phyloP scores from a whole-genome alignment of 2,329 filamentous ascomycete species.

The Teratosphaeria destructans region DNA sequence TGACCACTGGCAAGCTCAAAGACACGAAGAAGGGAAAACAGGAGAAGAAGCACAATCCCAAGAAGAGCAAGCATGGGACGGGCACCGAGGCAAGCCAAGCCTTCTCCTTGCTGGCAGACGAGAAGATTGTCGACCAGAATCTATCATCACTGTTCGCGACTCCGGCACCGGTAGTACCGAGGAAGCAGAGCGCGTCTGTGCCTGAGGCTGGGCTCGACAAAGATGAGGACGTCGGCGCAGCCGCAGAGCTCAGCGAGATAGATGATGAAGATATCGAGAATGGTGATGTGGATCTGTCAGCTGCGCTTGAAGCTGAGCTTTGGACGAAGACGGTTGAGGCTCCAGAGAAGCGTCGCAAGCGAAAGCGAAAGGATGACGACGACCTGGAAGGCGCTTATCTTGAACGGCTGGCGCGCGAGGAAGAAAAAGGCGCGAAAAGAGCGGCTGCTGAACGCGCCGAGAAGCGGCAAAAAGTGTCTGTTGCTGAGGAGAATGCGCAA shows the following conservation, averaged over 20 bases:
- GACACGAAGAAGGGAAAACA: constrained; percentile 5
- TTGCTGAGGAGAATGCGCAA: constrained; percentile 14
- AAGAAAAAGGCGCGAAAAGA: constrained; percentile 22
- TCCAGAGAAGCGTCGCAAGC: constrained; percentile 39
- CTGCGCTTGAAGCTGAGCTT: neutral
- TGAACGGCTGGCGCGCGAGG: constrained; percentile 47
- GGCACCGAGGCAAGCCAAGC: constrained; percentile 8
- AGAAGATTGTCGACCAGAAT: constrained; percentile 32
- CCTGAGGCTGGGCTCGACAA: constrained; percentile 19
- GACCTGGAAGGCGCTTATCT: constrained; percentile 63
- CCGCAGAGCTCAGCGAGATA: constrained; percentile 3
- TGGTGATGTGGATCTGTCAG: neutral
- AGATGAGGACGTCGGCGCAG: constrained; percentile 23
- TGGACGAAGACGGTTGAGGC: constrained; percentile 7
- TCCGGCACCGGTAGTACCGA: constrained; percentile 8
- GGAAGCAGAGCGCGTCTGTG: constrained; percentile 5
- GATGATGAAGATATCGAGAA: neutral
- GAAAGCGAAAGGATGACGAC: constrained; percentile 45
- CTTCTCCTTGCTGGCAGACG: constrained; percentile 21
- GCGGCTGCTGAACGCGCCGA: constrained; percentile 19
- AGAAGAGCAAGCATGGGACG: constrained; percentile 6
- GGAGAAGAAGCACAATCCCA: constrained; percentile 10
- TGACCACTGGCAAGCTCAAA: neutral
- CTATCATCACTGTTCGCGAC: constrained; percentile 39
- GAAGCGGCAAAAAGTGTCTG: constrained; percentile 21